Evolutionary conservation across 371 early-diverging fungal genomes (phyloP), one percentile per base, ranked within the genome.

Genomic region (Mucor lusitanicus): DNA sequence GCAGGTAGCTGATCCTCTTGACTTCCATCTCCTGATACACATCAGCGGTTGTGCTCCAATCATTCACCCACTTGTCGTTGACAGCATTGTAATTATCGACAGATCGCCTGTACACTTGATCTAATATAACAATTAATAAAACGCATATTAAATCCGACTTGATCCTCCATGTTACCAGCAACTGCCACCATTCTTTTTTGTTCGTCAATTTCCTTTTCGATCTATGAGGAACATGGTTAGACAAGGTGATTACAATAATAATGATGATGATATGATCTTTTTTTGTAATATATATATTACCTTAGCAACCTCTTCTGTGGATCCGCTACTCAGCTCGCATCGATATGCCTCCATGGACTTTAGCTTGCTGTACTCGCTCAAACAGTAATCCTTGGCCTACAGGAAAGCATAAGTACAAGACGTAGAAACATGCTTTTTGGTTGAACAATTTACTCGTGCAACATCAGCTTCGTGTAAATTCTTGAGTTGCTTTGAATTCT

Each of bases 1-100:
- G 70, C 28, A 83, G 61, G 64, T 76, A 78, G 44, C 65, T 63
- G 23, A 80, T 76, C 53, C 81, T 69, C 19, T 76, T 74, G 7
- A 77, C 69, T 58, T 83, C 83, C 79, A 83, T 72, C 2, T 79
- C 76, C 63, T 83, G 83, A 59, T 71, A 80, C 8, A 68, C 56
- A 64, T 79, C 70, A 44, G 80, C 76, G 17, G 72, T 62, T 21
- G 61, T 33, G 48, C 56, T 67, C 78, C 81, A 81, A 55, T 76
- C 75, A 28, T 68, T 32, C 1, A 73, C 67, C 76, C 79, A 83
- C 17, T 72, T 72, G 12, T 67, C 68, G 25, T 75, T 77, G 1
- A 81, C 75, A 9, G 60, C 21, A 30, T 72, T 70, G 11, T 67
- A 68, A 12, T 75, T 74, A 8, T 78, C 80, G 17, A 74, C 67